Conservation (phyloP, 192 early-diverging fungal genomes). For the Backusella australiensis region DNA sequence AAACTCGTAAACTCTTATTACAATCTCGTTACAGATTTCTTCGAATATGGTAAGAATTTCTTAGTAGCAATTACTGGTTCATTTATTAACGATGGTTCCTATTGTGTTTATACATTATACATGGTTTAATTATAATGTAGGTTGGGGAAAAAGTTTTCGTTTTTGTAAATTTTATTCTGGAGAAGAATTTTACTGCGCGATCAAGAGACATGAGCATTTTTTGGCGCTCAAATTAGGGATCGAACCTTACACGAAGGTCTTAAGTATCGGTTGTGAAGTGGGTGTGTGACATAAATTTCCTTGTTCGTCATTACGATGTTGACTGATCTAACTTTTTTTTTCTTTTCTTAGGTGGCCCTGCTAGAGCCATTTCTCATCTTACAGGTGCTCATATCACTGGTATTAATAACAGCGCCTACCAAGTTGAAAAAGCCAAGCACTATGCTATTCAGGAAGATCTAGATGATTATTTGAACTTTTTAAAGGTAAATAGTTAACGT, state of each 20-base stretch:
- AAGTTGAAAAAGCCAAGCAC: constrained; percentile 73
- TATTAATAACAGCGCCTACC: constrained; percentile 95
- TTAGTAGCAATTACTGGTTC: neutral
- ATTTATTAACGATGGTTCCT: neutral
- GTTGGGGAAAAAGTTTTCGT: constrained; percentile 90
- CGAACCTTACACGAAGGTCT: constrained; percentile 61
- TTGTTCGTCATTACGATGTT: neutral
- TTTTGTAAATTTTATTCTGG: constrained; percentile 80
- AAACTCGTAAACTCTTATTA: constrained; percentile 79
- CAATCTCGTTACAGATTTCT: constrained; percentile 78
- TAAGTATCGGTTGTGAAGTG: constrained; percentile 95
- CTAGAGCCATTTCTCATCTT: constrained; percentile 87
- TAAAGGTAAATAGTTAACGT: constrained; percentile 36
- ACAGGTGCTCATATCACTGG: constrained; percentile 85
- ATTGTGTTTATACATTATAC: neutral
- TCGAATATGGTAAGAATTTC: constrained; percentile 54
- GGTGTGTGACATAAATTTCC: constrained; percentile 43
- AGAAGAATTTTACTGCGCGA: constrained; percentile 74
- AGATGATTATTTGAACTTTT: constrained; percentile 41
- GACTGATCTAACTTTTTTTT: neutral
- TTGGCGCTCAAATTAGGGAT: constrained; percentile 75
- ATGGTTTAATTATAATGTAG: constrained; percentile 33
- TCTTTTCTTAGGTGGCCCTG: constrained; percentile 69
- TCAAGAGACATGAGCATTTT: constrained; percentile 89
- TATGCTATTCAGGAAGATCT: constrained; percentile 71